A percentile compares a stretch with the other conserved stretches of the same genome.
Conservation (phyloP, 2,329 filamentous ascomycete genomes). For the Domatiomyces catenatus region DNA sequence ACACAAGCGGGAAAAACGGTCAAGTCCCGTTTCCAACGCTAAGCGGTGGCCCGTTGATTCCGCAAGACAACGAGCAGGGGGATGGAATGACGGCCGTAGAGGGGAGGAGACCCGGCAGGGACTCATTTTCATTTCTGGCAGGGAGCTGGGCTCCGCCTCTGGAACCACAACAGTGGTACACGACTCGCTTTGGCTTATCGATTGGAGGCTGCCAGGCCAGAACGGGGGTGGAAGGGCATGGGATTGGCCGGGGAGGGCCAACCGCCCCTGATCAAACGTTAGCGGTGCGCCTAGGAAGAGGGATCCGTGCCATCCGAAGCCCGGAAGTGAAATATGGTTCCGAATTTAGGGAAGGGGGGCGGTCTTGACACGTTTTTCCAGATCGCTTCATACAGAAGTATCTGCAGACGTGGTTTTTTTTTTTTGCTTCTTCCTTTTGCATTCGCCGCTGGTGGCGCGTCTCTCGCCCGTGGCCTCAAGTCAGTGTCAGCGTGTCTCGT, state of each 20-base stretch:
- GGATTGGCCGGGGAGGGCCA: slow-evolving; percentile 5
- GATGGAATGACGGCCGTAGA: background rate
- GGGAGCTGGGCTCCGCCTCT: slow-evolving; percentile 3
- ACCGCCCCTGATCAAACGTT: slow-evolving; percentile 10
- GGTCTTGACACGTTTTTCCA: background rate
- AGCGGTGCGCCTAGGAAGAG: slow-evolving; percentile 9
- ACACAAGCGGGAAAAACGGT: slow-evolving; percentile 10
- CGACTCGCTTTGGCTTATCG: background rate
- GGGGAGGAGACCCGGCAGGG: background rate
- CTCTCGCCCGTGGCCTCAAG: background rate
- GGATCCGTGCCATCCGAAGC: slow-evolving; percentile 12
- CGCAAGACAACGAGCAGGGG: background rate
- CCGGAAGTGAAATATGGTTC: slow-evolving; percentile 2
- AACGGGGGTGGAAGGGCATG: slow-evolving; percentile 1
- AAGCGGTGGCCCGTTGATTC: slow-evolving; percentile 10
- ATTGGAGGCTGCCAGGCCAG: background rate
- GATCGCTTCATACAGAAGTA: background rate
- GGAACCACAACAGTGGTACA: slow-evolving; percentile 13
- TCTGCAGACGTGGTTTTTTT: background rate
- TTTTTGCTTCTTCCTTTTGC: background rate
- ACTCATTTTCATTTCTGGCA: background rate
- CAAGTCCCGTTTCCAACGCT: slow-evolving; percentile 11
- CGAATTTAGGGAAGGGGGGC: background rate
- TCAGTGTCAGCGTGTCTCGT: background rate
- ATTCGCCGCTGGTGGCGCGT: background rate